Evolutionary conservation across 345 rosid genomes (phyloP).

Genomic region (Rhodamnia argentea): DNA sequence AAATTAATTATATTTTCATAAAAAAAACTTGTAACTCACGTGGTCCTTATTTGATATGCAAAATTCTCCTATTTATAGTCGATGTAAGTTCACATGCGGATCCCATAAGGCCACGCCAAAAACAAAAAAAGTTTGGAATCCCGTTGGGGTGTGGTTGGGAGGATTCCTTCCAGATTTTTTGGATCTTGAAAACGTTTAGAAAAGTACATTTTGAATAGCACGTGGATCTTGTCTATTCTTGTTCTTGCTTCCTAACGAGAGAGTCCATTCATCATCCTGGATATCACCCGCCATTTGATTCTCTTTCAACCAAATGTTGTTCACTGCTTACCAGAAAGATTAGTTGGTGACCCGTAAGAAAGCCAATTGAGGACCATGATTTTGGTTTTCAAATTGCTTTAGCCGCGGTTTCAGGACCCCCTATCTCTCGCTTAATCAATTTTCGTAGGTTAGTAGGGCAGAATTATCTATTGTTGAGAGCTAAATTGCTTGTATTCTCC

Average conservation of each 20-base stretch:
- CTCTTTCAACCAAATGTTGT: background rate
- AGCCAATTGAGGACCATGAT: background rate
- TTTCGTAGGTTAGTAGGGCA: background rate
- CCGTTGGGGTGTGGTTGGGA: background rate
- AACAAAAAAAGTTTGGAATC: background rate
- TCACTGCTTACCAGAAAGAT: background rate
- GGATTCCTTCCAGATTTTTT: background rate
- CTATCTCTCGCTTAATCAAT: background rate
- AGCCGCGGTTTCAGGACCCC: background rate
- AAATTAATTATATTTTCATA: background rate
- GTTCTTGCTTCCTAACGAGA: background rate
- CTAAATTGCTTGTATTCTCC: background rate
- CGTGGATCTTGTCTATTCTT: background rate
- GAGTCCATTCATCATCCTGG: background rate
- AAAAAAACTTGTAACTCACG: background rate
- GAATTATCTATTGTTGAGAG: accelerated
- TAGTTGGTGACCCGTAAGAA: background rate
- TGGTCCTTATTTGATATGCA: background rate
- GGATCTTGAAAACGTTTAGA: background rate
- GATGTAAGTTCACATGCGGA: background rate
- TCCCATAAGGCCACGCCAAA: background rate
- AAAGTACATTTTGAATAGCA: background rate
- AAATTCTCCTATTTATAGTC: background rate
- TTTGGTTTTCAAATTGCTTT: background rate
- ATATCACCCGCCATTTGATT: too few species aligned